Base-by-base conservation (phyloP, 441 rosid genomes). In the Dalechampia spathulata region DNA sequence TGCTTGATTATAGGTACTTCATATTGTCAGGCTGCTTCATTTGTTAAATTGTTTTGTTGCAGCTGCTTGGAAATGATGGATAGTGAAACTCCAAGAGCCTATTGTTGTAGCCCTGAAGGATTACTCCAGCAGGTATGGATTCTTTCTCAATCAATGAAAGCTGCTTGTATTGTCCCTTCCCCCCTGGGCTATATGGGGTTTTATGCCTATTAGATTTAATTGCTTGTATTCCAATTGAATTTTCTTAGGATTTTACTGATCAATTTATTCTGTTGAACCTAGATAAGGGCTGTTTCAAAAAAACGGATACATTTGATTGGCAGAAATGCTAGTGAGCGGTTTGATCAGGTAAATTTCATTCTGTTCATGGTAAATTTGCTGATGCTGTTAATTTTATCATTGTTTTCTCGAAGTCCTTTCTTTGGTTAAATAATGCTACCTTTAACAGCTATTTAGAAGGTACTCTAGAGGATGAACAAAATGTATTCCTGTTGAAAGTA, bases 101-200 rank as follows among this genome's bases (percentile, higher is more conserved):
- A 75, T 64, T 64, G 73, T 67, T 78, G 89, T 76, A 83, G 89
- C 58, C 89, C 83, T 44, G 89, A 83, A 76, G 86, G 83, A 63
- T 60, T 80, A 51, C 78, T 73, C 15, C 63, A 67, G 63, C 89
- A 83, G 86, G 86, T 77, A 64, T 22, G 20, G 8, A 36, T 49
- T 58, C 55, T 36, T 58, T 58, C 39, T 38, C 34, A 14, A 17
- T 58, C 10, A 48, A 48, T 37, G 19, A 58, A 37, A 58, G n/a
- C n/a, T n/a, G n/a, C n/a, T n/a, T 36, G 3, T 14, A 38, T 7
- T 38, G 1, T 39, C 19, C 6, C 20, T 19, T 56, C 32, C 21
- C 7, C 44, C 30, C 41, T 34, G 15, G 46, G 43, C 21, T 36
- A 30, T n/a, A 8, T 26, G 38, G 37, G 45, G 36, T 58, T 36